Base-by-base conservation (phyloP, 1,284 basidiomycete species). In the Marasmius tenuissimus region DNA sequence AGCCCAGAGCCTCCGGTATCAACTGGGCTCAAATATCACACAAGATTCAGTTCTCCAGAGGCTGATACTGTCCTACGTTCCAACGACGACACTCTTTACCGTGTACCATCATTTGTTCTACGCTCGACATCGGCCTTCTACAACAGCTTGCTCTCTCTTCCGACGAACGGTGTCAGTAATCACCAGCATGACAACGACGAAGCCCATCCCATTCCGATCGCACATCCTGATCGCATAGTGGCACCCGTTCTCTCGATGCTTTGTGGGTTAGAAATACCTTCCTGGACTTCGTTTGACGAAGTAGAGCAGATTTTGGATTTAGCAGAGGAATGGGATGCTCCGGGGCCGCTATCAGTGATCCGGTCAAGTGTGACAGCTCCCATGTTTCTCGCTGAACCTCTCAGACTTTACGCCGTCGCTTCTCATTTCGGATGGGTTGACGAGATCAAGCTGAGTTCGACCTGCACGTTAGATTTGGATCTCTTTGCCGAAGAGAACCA, bases 381-480 rank as follows among this genome's bases (percentile, higher is more conserved):
- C 3, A 57, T 71, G 7, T 78, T 79, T 63, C 72, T 78, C 27
- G 64, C 68, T 9, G 69, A 74, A 1, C 76, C 78, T 3, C 64
- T 80, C 33, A 71, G 74, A 20, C 68, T 79, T 4, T 81, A 78
- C 61, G 74, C 70, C 0, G 68, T 81, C 37, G 70, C 77, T 11
- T 71, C 74, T n/a, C 72, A 72, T n/a, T 73, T 75, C 52, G 75
- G 71, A 3, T 80, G 79, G 78, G 72, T 72, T 35, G 73, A 76
- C 48, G 79, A 81, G 65, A 70, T 71, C 6, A 71, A 73, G 53
- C 60, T 75, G 7, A 76, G 77, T 9, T 73, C 77, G 11, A 74
- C 70, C 6, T 61, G 70, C 22, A 77, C 77, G 3, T 62, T 80
- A 20, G 60, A 62, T 18, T 60, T 73, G 27, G 63, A 70, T 38